Percentiles rank a stretch among this genome's conserved stretches.
Evolutionary conservation across 345 rosid genomes (phyloP).

Genomic region (Orychophragmus violaceus): DNA sequence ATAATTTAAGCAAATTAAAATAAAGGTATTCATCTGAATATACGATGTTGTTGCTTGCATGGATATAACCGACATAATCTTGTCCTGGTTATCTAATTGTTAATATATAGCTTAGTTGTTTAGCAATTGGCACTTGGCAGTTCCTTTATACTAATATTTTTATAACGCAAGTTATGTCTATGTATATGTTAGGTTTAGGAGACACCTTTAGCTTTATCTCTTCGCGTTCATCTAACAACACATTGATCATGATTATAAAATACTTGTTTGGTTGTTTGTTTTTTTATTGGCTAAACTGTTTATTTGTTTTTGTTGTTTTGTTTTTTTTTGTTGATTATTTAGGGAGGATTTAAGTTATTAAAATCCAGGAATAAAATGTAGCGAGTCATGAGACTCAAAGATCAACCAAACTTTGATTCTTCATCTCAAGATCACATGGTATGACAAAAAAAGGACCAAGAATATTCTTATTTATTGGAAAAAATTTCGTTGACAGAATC

Average conservation of each 20-base stretch:
- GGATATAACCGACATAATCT: constrained; percentile 17
- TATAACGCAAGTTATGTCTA: too few relatives aligned
- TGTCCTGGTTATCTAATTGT: background rate
- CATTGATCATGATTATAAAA: background rate
- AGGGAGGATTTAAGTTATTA: background rate
- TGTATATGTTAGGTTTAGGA: background rate
- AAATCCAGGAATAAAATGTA: background rate
- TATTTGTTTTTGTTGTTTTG: too few relatives aligned
- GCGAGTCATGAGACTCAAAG: background rate
- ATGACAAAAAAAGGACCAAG: background rate
- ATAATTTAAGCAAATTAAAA: background rate
- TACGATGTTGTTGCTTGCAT: too few relatives aligned
- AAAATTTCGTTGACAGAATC: background rate
- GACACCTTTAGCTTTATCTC: background rate
- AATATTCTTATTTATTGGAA: background rate
- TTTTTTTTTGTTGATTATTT: too few relatives aligned
- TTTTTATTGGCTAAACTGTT: too few relatives aligned
- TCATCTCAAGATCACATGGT: background rate
- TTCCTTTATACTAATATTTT: too few relatives aligned
- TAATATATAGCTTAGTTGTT: background rate
- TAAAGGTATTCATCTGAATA: too few relatives aligned
- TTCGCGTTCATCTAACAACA: background rate
- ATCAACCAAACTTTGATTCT: background rate
- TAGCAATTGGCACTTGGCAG: background rate
- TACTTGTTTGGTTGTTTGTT: too few relatives aligned